Percentiles rank a stretch among this genome's conserved stretches.
phyloP scores from a whole-genome alignment of 345 rosid species.

The Eutrema yunnanense region DNA sequence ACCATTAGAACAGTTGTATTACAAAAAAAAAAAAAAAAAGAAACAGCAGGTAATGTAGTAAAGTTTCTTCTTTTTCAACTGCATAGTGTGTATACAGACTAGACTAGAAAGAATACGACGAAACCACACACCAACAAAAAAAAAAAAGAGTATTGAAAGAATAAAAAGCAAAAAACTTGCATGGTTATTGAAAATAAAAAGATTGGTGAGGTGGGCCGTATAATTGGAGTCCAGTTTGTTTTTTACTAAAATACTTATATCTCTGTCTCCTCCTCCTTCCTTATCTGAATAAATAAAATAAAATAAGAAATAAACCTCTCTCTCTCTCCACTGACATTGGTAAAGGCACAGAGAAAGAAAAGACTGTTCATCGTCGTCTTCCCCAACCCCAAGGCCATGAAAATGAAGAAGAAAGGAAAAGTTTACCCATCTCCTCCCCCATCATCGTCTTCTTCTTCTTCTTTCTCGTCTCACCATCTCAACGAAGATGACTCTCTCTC shows the following conservation, averaged over 20 bases:
- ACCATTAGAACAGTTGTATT: not conserved
- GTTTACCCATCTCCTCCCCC: conserved; percentile 56
- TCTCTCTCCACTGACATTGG: conserved; percentile 14
- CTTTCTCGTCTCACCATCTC: conserved; percentile 2
- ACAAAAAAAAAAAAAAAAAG: not conserved
- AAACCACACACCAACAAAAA: not conserved
- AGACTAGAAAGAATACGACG: not conserved
- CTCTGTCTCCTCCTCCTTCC: not conserved
- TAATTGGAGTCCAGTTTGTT: conserved; percentile 10
- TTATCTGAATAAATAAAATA: not conserved
- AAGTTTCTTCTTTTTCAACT: not conserved
- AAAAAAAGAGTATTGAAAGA: not conserved
- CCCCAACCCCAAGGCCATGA: conserved; percentile 32
- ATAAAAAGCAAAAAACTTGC: conserved; percentile 1
- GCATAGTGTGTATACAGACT: not conserved
- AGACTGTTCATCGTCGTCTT: conserved; percentile 23
- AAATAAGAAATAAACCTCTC: not conserved
- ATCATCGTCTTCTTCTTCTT: not conserved
- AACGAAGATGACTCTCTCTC: conserved; percentile 42
- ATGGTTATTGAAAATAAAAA: not conserved
- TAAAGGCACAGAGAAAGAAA: not conserved
- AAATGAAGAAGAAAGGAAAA: conserved; percentile 86
- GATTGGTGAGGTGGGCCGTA: conserved; percentile 12
- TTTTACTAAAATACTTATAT: not conserved
- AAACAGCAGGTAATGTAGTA: not conserved